Evolutionary conservation across 1,284 basidiomycete genomes (phyloP), one percentile per base, ranked within the genome.

Genomic region (Apiotrichum gracile): DNA sequence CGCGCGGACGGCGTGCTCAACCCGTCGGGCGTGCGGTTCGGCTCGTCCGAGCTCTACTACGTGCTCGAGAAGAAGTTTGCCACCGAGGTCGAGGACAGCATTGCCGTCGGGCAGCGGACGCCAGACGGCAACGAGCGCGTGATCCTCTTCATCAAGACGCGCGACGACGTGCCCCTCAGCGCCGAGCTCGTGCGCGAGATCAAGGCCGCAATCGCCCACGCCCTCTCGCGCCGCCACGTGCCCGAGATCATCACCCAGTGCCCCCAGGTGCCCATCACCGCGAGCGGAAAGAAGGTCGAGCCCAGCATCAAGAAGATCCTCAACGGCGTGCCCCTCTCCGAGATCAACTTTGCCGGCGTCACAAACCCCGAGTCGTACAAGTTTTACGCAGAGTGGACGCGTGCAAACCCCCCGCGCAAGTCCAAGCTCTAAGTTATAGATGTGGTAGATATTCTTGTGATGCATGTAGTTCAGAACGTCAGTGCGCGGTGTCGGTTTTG

Each of bases 61-160:
- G 58, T 65, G 24, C 42, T 65, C 22, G 63, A 65, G 44, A 54
- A 61, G 45, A 46, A 58, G 37, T 60, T 60, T 56, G 61, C 60
- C 41, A 38, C 40, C 16, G 66, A 65, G 34, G 60, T 71, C 16
- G 63, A 62, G 34, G 69, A 71, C 51, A 63, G 58, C 37, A 62
- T 71, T 25, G 69, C 68, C 8, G 68, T 71, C 2, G 68, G 69
- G 10, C 69, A 64, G 47, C 56, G 54, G 35, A 39, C 42, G 17
- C 52, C 54, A 2, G 66, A 70, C 58, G 61, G 63, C 33, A 58
- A 70, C 55, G 68, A 72, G 57, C 55, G 67, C n/a, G 69, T 72
- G 1, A 47, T 69, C 12, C 61, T 72, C 13, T 70, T 70, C 47
- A 52, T 70, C 60, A 65, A 67, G 49, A 63, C 64, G 45, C 35